A percentile compares a stretch with the other conserved stretches of the same genome.
These are phyloP conservation scores for Aspergillus panamensis DNA, from an alignment of 495 filamentous ascomycete genomes.

Conservation along the genomic window DNA sequence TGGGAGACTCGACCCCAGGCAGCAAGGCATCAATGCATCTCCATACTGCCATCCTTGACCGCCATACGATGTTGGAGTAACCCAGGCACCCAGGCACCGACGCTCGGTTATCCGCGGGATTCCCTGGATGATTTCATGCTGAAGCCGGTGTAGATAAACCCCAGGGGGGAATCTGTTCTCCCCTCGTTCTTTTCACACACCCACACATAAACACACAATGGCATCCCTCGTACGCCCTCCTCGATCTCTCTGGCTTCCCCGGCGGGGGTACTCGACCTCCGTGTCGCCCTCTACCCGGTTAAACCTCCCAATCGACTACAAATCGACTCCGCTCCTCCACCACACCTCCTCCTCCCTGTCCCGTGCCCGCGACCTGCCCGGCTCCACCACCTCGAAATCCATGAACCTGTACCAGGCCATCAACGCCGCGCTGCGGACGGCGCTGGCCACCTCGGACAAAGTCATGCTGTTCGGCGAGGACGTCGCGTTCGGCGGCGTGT, in stretches of 20 bases:
- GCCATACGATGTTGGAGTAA: neutral
- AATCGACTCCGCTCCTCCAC: conserved; percentile 72
- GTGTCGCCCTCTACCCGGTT: conserved; percentile 40
- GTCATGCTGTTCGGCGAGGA: conserved; percentile 95
- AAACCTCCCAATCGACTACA: conserved; percentile 87
- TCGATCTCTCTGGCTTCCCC: neutral
- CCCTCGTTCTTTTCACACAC: neutral
- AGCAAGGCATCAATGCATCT: too few relatives aligned
- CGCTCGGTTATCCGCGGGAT: neutral
- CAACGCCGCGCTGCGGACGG: conserved; percentile 80
- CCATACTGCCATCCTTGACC: too few relatives aligned
- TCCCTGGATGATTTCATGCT: neutral
- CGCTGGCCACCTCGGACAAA: conserved; percentile 78
- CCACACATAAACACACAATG: too few relatives aligned
- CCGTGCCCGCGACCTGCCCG: conserved; percentile 60
- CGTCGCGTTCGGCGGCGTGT: conserved; percentile 94
- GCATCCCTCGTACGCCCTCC: neutral
- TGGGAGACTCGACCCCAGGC: too few relatives aligned
- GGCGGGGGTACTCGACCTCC: conserved; percentile 16
- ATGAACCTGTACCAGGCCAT: conserved; percentile 92
- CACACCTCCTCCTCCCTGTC: conserved; percentile 70
- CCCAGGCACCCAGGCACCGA: neutral
- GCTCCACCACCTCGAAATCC: conserved; percentile 66
- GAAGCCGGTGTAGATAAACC: neutral
- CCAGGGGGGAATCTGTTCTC: neutral